Conservation (phyloP, 2,329 filamentous ascomycete species). For the Hortaea werneckii region DNA sequence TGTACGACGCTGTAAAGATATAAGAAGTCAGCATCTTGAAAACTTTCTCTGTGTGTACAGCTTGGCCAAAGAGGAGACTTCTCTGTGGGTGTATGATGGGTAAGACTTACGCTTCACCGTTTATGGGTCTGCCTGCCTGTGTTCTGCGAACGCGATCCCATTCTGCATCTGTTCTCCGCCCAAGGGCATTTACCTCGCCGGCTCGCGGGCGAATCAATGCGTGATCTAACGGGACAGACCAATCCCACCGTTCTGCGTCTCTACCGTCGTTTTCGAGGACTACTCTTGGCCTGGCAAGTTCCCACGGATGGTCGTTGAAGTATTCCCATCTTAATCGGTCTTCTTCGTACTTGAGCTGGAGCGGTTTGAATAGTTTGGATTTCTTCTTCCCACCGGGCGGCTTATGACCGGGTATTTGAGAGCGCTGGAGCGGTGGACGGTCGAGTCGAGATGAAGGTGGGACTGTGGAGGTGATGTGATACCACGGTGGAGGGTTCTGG, state of each 20-base stretch:
- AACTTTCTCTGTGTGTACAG: no score
- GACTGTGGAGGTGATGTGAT: constrained; percentile 44
- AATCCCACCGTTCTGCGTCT: constrained; percentile 66
- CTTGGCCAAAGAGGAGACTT: no score
- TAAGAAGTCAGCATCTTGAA: no score
- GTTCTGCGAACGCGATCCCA: constrained; percentile 39
- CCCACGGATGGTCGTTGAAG: constrained; percentile 94
- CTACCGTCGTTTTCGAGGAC: constrained; percentile 78
- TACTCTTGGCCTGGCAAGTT: constrained; percentile 77
- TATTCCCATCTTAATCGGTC: constrained; percentile 72
- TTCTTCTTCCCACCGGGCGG: constrained; percentile 49
- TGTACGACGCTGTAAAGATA: constrained; percentile 83
- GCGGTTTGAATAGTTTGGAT: constrained; percentile 70
- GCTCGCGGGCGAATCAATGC: constrained; percentile 10
- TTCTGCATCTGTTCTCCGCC: constrained; percentile 36
- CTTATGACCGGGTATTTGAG: constrained; percentile 29
- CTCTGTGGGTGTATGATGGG: no score
- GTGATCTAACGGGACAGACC: constrained; percentile 45
- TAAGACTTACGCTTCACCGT: constrained; percentile 43
- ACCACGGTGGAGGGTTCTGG: constrained; percentile 42
- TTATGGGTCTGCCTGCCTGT: constrained; percentile 65
- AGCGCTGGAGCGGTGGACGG: constrained; percentile 42
- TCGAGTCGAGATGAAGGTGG: constrained; percentile 52
- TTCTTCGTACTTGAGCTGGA: constrained; percentile 69
- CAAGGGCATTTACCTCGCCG: constrained; percentile 7